These are phyloP conservation scores for Epichloe uncinata DNA, from an alignment of 2,329 filamentous ascomycete species.

Conservation along the genomic window DNA sequence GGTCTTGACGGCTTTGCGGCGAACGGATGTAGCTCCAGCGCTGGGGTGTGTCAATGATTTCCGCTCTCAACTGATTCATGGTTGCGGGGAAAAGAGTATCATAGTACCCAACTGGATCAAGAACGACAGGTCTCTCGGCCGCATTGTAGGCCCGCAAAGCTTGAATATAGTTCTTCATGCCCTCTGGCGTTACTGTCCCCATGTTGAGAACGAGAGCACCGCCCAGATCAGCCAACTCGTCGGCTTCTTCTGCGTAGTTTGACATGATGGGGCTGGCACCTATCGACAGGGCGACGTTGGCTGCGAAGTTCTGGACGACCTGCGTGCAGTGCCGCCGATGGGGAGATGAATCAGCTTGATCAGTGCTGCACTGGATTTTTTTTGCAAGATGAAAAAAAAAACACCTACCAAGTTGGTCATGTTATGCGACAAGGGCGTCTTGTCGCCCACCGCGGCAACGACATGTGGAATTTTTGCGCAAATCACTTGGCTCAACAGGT, in stretches of 20 bases:
- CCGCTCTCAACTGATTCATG: no score
- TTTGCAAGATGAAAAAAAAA: no score
- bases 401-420: constrained; percentile 73
- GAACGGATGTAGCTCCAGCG: constrained; percentile 66
- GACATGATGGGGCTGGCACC: constrained; percentile 93
- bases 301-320: constrained; percentile 86
- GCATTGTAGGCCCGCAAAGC: constrained; percentile 74
- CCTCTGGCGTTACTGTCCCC: constrained; percentile 75
- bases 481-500: constrained; percentile 33
- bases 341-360: no score
- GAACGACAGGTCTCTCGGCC: constrained; percentile 59
- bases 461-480: constrained; percentile 39
- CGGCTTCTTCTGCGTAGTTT: constrained; percentile 69
- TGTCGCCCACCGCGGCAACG: constrained; percentile 46
- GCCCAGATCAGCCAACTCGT: constrained; percentile 62
- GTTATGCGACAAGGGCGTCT: constrained; percentile 73
- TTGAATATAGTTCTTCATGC: constrained; percentile 55
- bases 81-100: background rate
- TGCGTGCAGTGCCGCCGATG: constrained; percentile 8
- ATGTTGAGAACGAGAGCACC: constrained; percentile 85
- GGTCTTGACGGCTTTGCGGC: constrained; percentile 55
- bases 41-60: constrained; percentile 16
- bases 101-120: constrained; percentile 73
- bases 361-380: no score
- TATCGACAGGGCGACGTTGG: constrained; percentile 74